Evolutionary conservation across 176 grass and related monocot genomes (phyloP), one percentile per base, ranked within the genome.

Genomic region (Paspalum notatum): DNA sequence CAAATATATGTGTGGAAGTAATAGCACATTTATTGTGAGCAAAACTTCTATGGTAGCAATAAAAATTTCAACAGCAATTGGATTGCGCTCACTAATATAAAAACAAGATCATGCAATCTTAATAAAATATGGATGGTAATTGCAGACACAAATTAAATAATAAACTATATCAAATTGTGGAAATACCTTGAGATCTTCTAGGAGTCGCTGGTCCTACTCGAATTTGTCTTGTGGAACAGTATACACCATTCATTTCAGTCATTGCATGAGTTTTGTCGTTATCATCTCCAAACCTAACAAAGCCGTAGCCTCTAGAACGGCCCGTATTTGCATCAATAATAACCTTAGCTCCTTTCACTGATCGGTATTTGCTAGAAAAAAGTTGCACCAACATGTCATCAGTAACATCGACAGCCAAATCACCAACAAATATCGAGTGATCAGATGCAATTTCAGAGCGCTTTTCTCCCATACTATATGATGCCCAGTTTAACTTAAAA

Each of bases 401-500:
- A 61, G 89, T 91, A 71, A 91, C 89, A 85, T 91, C 89, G 42
- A 87, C 66, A 72, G 85, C 89, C 83, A 91, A 78, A 91, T 91
- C 89, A 16, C 89, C 89, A 77, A 91, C 89, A 87, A 91, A 91
- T 81, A 87, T 91, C 14, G 89, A 91, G 81, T 91, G 72, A 85
- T 91, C 89, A 66, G 85, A 87, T 67, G 85, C 58, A 87, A 91
- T 47, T 76, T 91, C 89, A 7, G 71, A 76, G 43, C 89, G 85
- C 72, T 84, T 91, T 81, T 91, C 89, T 61, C 89, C 89, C 59
- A 91, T 87, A 38, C 85, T 91, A 87, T 87, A 91, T 32, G 89
- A 91, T 85, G 89, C 89, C 89, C 89, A 91, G 66, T 91, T 91
- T 68, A 87, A 82, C 85, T 84, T 91, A 87, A 87, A 91, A 81